Conservation (phyloP, 768 basidiomycete species). For the Boletus rubropictus region DNA sequence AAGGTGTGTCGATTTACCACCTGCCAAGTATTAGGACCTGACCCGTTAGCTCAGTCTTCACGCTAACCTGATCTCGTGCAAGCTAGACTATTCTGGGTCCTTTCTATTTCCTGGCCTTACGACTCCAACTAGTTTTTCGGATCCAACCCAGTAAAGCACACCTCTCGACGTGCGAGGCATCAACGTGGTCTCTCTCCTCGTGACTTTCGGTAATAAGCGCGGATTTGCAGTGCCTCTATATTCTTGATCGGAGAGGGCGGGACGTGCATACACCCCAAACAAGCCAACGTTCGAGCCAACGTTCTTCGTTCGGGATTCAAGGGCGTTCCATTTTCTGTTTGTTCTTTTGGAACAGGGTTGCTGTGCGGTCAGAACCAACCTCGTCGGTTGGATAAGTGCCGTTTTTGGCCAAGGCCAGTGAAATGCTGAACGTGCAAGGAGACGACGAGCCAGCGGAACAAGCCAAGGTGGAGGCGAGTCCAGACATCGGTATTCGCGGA, state of each 20-base stretch:
- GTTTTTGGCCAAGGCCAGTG: background rate
- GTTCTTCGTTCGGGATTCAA: conserved; percentile 1
- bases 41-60: background rate
- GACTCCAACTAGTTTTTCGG: background rate
- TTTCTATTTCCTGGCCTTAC: background rate
- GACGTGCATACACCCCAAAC: background rate
- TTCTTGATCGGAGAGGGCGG: conserved; percentile 9
- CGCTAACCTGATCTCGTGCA: too few species aligned
- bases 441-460: background rate
- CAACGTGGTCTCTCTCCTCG: conserved; percentile 7
- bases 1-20: background rate
- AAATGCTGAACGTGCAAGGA: conserved; percentile 4
- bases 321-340: background rate
- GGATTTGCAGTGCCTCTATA: conserved; percentile 1
- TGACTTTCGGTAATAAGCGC: conserved; percentile 8
- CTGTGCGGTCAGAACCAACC: background rate
- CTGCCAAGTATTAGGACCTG: background rate
- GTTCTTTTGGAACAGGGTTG: background rate
- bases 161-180: conserved; percentile 5
- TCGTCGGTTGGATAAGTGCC: conserved; percentile 2
- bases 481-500: conserved; percentile 15
- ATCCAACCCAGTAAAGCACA: background rate
- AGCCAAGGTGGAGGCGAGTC: background rate
- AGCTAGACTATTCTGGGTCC: background rate
- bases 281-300: background rate